Evolutionary conservation across 208 protist genomes (phyloP), one percentile per base, ranked within the genome.

Genomic region (Novymonas esmeraldas): DNA sequence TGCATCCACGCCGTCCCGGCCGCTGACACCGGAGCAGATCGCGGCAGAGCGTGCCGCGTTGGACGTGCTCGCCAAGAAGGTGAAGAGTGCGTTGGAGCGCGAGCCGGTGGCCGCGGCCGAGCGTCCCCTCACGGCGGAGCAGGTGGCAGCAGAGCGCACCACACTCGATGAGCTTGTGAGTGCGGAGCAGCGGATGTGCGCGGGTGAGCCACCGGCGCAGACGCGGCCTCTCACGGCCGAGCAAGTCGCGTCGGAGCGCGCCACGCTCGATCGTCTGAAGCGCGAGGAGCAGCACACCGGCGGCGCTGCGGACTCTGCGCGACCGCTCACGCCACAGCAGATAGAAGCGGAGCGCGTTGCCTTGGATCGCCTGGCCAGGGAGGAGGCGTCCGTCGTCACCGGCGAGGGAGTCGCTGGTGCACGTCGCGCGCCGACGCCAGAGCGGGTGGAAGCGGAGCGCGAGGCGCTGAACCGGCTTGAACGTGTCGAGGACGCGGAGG

Each of bases 261-360:
- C 26, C 0, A 20, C 41, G 42, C 57, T 63, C 38, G 57, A 63
- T 22, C 38, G 38, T 6, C 57, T 63, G 18, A 13, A 34, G 29
- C 38, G 18, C 24, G 24, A 38, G 57, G 57, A 52, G 58, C 24
- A 16, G 24, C 16, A 28, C 16, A 41, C 58, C n/a, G 44, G 24
- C 14, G 6, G 38, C 28, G 0, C 26, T 11, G 6, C 44, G 6
- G 3, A 38, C 3, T 3, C 5, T 20, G 10, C 1, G 42, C 58
- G 58, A 6, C 41, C 58, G 29, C 41, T 64, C 13, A 64, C 58
- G 44, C 41, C 58, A n/a, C 41, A 64, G 58, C 58, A 64, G 58
- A 51, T 64, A 5, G 58, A 13, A 0, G 42, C 58, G 14, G 58
- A 64, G 44, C 58, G 58, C 18, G 44, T 26, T 0, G 41, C 45